phyloP scores from a whole-genome alignment of 2,329 filamentous ascomycete species.

The Aspergillus candidus region DNA sequence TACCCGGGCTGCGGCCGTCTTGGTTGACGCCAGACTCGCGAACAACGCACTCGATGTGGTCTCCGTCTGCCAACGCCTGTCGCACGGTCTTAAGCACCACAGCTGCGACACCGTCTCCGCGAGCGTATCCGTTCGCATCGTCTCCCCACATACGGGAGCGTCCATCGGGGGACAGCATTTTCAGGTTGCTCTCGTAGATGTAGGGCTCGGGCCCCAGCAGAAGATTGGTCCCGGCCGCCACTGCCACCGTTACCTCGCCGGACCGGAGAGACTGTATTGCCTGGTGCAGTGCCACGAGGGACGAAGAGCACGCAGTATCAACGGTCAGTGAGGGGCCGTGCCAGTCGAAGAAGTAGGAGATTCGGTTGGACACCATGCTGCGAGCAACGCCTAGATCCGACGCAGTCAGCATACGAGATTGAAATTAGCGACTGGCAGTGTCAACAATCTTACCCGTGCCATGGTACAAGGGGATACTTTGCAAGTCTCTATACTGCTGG shows the following conservation, averaged over 20 bases:
- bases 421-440: neutral
- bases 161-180: constrained; percentile 27
- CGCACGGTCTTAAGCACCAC: constrained; percentile 23
- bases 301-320: constrained; percentile 39
- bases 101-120: constrained; percentile 27
- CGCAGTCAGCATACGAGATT: neutral
- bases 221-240: constrained; percentile 29
- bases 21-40: constrained; percentile 16
- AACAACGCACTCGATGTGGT: constrained; percentile 26
- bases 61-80: constrained; percentile 22
- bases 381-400: neutral
- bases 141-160: constrained; percentile 20
- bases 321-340: constrained; percentile 33
- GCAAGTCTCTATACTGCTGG: neutral
- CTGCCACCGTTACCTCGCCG: constrained; percentile 14
- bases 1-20: constrained; percentile 16
- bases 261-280: constrained; percentile 12
- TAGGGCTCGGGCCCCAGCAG: constrained; percentile 24
- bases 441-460: neutral
- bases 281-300: constrained; percentile 22
- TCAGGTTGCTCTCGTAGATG: constrained; percentile 23
- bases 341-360: constrained; percentile 33
- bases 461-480: neutral
- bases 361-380: constrained; percentile 26
- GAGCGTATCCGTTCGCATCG: constrained; percentile 25